Percentiles rank a stretch among this genome's conserved stretches.
These are phyloP conservation scores for Aspergillus affinis DNA, from an alignment of 495 filamentous ascomycete genomes.

Conservation along the genomic window DNA sequence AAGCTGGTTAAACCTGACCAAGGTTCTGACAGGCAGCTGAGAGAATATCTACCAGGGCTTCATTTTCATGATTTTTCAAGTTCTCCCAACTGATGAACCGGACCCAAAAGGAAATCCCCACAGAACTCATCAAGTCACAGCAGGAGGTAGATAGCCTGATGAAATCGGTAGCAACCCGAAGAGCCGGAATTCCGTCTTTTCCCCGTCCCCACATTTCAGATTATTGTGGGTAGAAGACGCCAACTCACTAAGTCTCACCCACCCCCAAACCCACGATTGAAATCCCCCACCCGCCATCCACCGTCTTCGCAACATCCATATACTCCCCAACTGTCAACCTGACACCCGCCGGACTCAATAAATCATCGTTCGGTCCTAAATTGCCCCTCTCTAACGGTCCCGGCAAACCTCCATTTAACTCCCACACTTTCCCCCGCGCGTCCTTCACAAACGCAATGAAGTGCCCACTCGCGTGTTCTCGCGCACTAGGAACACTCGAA, in stretches of 20 bases:
- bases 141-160: no score
- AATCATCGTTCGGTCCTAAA: conserved; percentile 63
- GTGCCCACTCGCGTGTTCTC: conserved; percentile 65
- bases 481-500: conserved; percentile 62
- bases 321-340: conserved; percentile 63
- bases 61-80: no score
- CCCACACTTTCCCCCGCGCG: conserved; percentile 66
- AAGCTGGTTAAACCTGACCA: no score
- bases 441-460: conserved; percentile 81
- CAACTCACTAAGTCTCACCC: background rate
- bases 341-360: conserved; percentile 64
- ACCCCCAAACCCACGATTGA: background rate
- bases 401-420: conserved; percentile 74
- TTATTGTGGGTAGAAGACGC: no score
- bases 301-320: conserved; percentile 50
- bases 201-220: no score
- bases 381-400: conserved; percentile 71
- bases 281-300: conserved; percentile 44
- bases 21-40: no score
- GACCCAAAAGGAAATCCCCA: no score
- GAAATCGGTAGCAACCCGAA: no score
- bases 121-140: no score
- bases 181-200: no score
- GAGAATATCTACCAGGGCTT: no score
- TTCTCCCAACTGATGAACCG: no score